Conservation (phyloP, 2,329 filamentous ascomycete genomes). For the Anisogramma anomala region DNA sequence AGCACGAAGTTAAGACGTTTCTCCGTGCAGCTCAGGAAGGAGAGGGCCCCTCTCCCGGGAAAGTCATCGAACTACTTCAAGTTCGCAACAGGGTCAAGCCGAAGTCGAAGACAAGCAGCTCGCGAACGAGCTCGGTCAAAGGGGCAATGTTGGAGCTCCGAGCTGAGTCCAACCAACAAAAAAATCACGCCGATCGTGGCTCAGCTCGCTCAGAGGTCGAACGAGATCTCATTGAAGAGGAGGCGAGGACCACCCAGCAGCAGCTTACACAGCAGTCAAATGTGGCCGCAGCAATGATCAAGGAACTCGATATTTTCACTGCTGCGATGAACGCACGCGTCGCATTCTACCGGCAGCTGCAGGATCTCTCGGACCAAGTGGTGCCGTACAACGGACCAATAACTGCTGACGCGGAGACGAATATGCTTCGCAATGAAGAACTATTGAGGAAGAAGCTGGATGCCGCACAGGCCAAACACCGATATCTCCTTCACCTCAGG, state of each 20-base stretch:
- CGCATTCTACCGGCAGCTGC: conserved; percentile 83
- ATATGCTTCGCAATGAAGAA: conserved; percentile 34
- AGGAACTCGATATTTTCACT: conserved; percentile 66
- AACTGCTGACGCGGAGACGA: conserved; percentile 38
- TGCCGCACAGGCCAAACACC: conserved; percentile 56
- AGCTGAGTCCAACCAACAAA: conserved; percentile 45
- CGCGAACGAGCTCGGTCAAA: conserved; percentile 48
- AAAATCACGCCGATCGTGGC: conserved; percentile 43
- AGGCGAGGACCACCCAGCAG: conserved; percentile 50
- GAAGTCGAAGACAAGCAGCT: background rate
- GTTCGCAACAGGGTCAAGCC: conserved; percentile 38
- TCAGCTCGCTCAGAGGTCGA: conserved; percentile 50
- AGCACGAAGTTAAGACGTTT: conserved; percentile 57
- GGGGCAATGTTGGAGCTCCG: conserved; percentile 60
- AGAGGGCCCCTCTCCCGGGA: conserved; percentile 60
- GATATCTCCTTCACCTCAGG: conserved; percentile 52
- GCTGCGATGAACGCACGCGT: conserved; percentile 72
- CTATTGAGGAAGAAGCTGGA: conserved; percentile 47
- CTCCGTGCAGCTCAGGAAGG: conserved; percentile 47
- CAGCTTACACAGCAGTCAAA: conserved; percentile 42
- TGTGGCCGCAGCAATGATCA: conserved; percentile 38
- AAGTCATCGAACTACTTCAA: conserved; percentile 39
- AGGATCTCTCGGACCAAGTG: conserved; percentile 82
- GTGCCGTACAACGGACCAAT: conserved; percentile 56
- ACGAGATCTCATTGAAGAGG: conserved; percentile 48